These are phyloP conservation scores for Carex parvula DNA, from an alignment of 176 grass and related monocot species.

Conservation along the genomic window DNA sequence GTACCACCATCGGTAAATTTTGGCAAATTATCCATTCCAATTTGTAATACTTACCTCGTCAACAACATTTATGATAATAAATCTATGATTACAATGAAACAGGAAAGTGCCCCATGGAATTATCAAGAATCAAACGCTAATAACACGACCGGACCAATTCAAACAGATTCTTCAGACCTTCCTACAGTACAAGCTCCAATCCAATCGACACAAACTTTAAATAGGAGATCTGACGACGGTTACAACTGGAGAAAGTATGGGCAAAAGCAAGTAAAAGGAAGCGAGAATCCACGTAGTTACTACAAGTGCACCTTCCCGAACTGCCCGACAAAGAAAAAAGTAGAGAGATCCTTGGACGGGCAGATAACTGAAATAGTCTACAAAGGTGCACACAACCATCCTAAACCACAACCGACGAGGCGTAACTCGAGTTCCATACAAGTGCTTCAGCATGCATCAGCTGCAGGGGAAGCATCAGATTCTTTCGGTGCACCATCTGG, in stretches of 20 bases:
- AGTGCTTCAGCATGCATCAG: slow-evolving; percentile 30
- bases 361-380: slow-evolving; percentile 98
- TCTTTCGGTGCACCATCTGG: slow-evolving; percentile 40
- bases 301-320: slow-evolving; percentile 91
- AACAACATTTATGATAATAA: neutral
- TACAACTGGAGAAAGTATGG: slow-evolving; percentile 99
- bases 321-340: slow-evolving; percentile 98
- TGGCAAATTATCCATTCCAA: neutral
- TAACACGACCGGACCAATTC: slow-evolving; percentile 32
- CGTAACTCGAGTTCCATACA: slow-evolving; percentile 36
- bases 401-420: slow-evolving; percentile 62
- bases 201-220: slow-evolving; percentile 20
- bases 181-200: slow-evolving; percentile 10
- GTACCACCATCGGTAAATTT: slow-evolving; percentile 11
- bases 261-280: slow-evolving; percentile 97
- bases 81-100: slow-evolving; percentile 2
- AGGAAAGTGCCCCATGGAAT: slow-evolving; percentile 25
- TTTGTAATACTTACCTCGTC: neutral
- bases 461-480: slow-evolving; percentile 43
- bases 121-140: slow-evolving; percentile 31
- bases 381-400: slow-evolving; percentile 90
- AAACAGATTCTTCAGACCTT: slow-evolving; percentile 35
- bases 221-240: slow-evolving; percentile 65
- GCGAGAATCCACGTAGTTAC: slow-evolving; percentile 96
- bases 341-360: slow-evolving; percentile 77